Conservation (phyloP, 345 rosid genomes). For the Ailanthus altissimus region DNA sequence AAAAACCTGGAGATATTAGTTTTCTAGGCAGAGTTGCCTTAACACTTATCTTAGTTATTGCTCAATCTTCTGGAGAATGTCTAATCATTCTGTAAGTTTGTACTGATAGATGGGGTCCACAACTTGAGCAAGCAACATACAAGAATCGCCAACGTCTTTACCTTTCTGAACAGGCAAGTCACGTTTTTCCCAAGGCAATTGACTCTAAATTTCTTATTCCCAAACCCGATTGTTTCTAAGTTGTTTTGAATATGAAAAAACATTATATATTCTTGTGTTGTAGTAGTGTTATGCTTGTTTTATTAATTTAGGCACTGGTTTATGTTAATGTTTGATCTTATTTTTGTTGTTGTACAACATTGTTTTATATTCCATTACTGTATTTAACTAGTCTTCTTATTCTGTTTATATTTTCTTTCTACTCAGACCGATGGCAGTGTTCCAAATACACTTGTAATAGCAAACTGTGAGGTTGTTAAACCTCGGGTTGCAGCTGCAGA, state of each 20-base stretch:
- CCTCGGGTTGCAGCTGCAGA: constrained; percentile 90
- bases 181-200: background rate
- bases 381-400: constrained; percentile 4
- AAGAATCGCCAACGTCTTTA: constrained; percentile 69
- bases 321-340: background rate
- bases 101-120: constrained; percentile 63
- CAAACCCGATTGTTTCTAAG: background rate
- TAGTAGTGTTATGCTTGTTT: background rate
- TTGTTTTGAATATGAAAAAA: background rate
- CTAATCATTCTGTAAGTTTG: constrained; percentile 1
- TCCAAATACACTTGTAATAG: constrained; percentile 84
- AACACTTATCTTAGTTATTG: background rate
- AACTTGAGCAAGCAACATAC: constrained; percentile 69
- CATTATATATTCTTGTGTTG: background rate
- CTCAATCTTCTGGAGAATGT: background rate
- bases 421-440: constrained; percentile 81
- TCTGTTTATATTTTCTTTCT: constrained; percentile 21
- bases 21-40: background rate
- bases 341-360: background rate
- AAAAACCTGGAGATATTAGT: background rate
- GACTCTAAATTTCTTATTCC: background rate
- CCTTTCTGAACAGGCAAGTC: constrained; percentile 62
- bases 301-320: background rate
- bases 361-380: background rate
- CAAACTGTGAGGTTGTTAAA: constrained; percentile 81